Conservation (phyloP, 179 eudicot species). For the Drosera spatulata region DNA sequence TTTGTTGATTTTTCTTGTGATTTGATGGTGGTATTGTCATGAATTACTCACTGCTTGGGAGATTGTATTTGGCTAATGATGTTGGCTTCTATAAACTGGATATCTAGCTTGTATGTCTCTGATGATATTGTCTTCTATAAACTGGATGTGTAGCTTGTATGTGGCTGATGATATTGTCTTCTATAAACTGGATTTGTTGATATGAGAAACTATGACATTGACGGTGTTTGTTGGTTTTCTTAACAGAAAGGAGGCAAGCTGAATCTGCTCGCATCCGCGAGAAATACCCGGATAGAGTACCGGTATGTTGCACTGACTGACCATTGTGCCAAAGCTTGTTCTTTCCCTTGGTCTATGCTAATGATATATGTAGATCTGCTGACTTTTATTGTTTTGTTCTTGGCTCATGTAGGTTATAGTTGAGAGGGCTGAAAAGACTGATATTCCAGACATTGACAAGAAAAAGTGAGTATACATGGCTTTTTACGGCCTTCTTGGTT, state of each 20-base stretch:
- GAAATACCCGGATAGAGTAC: constrained; percentile 14
- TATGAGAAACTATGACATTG: no score
- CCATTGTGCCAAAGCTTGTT: neutral
- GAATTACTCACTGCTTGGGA: no score
- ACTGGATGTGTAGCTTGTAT: neutral
- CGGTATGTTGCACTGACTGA: neutral
- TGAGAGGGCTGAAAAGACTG: constrained; percentile 19
- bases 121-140: no score
- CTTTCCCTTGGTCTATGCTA: neutral
- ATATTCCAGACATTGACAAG: constrained; percentile 19
- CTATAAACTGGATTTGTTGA: neutral
- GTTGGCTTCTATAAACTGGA: no score
- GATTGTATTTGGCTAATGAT: no score
- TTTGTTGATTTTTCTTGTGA: no score
- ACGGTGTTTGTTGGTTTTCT: neutral
- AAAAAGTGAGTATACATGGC: constrained; percentile 11
- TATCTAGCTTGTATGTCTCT: no score
- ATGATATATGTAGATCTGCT: neutral
- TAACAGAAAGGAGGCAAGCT: constrained; percentile 14
- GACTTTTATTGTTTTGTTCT: neutral
- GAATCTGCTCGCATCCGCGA: constrained; percentile 16
- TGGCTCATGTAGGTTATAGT: constrained; percentile 12
- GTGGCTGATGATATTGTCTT: neutral
- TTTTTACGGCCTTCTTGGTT: neutral
- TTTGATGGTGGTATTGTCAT: no score